Conservation (phyloP, 805 yeast genomes). For the Kazachstania martiniae region DNA sequence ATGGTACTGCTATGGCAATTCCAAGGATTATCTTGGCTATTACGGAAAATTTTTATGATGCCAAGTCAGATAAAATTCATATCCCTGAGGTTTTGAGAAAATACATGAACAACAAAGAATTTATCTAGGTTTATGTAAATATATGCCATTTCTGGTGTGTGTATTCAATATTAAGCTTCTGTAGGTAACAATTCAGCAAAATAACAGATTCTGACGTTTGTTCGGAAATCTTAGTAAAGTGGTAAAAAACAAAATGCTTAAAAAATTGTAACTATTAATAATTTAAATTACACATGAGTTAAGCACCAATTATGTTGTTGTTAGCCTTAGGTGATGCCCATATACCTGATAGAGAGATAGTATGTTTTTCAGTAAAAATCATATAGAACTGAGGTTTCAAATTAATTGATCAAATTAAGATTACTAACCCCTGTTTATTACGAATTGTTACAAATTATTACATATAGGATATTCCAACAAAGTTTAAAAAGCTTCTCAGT, state of each 20-base stretch:
- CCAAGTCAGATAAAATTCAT: slow-evolving; percentile 37
- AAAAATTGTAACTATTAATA: not conserved
- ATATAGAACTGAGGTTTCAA: not conserved
- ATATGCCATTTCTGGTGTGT: too few species aligned
- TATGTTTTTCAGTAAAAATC: slow-evolving; percentile 21
- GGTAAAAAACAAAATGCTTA: too few species aligned
- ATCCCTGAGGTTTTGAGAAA: slow-evolving; percentile 62
- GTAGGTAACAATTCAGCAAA: too few species aligned
- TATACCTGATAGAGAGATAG: slow-evolving; percentile 78
- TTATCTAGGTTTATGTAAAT: too few species aligned
- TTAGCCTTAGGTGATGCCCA: slow-evolving; percentile 84
- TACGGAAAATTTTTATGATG: slow-evolving; percentile 75
- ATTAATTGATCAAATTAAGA: not conserved
- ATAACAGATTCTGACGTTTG: too few species aligned
- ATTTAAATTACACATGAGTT: not conserved
- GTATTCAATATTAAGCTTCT: slow-evolving; percentile 1
- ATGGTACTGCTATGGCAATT: slow-evolving; percentile 93
- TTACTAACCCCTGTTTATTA: slow-evolving; percentile 2
- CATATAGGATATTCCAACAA: slow-evolving; percentile 35
- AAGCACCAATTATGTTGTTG: slow-evolving; percentile 49
- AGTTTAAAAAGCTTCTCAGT: slow-evolving; percentile 56
- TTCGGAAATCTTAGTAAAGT: too few species aligned
- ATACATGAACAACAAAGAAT: slow-evolving; percentile 57
- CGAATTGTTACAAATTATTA: not conserved
- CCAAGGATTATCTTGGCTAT: slow-evolving; percentile 86